These are phyloP conservation scores for Lichtheimia hyalospora DNA, from an alignment of 371 early-diverging fungal species.

Conservation along the genomic window DNA sequence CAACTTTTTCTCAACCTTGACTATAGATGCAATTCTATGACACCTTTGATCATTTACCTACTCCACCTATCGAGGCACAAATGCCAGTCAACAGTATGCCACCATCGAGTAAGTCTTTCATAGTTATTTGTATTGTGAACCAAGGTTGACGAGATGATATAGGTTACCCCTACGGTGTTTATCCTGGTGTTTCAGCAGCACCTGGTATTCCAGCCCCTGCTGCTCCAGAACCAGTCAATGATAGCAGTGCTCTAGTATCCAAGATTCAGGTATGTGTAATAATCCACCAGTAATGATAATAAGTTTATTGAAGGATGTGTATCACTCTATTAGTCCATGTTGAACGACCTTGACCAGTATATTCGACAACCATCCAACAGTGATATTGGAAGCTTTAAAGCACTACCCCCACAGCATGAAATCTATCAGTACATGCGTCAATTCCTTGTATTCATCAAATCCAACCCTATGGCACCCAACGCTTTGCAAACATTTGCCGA, in stretches of 20 bases:
- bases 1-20: neutral
- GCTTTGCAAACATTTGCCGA: constrained; percentile 78
- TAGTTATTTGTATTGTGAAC: neutral
- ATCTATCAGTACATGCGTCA: constrained; percentile 71
- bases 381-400: constrained; percentile 51
- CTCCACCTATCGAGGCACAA: constrained; percentile 4
- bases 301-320: neutral
- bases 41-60: constrained; percentile 5
- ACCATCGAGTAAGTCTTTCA: neutral
- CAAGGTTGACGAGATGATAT: too few species aligned
- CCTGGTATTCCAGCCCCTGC: too few species aligned
- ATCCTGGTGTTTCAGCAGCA: too few species aligned
- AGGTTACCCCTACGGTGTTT: too few species aligned
- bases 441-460: constrained; percentile 64
- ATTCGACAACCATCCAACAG: constrained; percentile 43
- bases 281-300: neutral
- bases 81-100: neutral
- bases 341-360: constrained; percentile 75
- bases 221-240: too few species aligned
- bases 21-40: constrained; percentile 16
- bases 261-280: constrained; percentile 45
- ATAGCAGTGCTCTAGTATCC: too few species aligned
- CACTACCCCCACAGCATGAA: constrained; percentile 79
- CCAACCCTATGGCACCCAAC: constrained; percentile 69
- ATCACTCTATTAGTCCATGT: constrained; percentile 61